A percentile compares a stretch with the other conserved stretches of the same genome.
Conservation (phyloP, 1,139 yeast genomes). For the Kazachstania sp. region DNA sequence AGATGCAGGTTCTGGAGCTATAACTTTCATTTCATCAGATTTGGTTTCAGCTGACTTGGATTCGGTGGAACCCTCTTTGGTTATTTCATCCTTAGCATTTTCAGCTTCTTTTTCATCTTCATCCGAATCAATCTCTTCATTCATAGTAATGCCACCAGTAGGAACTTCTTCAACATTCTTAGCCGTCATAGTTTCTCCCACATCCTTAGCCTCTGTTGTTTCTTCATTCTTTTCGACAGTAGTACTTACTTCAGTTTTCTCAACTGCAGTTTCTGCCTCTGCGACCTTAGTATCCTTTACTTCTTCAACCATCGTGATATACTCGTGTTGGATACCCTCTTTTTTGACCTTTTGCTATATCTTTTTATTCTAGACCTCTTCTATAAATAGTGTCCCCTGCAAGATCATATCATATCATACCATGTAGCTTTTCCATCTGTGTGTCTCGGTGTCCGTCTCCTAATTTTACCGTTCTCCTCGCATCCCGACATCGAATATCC, state of each 20-base stretch:
- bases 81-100: slow-evolving; percentile 23
- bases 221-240: background rate
- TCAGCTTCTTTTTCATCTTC: slow-evolving; percentile 17
- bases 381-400: too few relatives aligned
- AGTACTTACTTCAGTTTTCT: background rate
- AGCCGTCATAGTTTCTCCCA: too few relatives aligned
- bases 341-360: too few relatives aligned
- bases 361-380: too few relatives aligned
- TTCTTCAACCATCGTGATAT: background rate
- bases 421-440: too few relatives aligned
- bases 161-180: slow-evolving; percentile 11
- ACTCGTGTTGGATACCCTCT: background rate
- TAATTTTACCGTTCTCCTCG: too few relatives aligned
- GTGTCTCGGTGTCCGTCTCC: too few relatives aligned
- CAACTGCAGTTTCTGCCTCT: background rate
- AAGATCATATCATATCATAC: too few relatives aligned
- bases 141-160: background rate
- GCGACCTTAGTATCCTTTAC: background rate
- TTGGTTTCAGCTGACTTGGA: too few relatives aligned
- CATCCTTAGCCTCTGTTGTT: too few relatives aligned
- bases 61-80: background rate
- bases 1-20: slow-evolving; percentile 2
- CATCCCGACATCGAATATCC: too few relatives aligned
- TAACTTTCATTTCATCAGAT: background rate
- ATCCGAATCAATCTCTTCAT: background rate